Conservation (phyloP, 163 green algal species). For the Scenedesmus sp. region DNA sequence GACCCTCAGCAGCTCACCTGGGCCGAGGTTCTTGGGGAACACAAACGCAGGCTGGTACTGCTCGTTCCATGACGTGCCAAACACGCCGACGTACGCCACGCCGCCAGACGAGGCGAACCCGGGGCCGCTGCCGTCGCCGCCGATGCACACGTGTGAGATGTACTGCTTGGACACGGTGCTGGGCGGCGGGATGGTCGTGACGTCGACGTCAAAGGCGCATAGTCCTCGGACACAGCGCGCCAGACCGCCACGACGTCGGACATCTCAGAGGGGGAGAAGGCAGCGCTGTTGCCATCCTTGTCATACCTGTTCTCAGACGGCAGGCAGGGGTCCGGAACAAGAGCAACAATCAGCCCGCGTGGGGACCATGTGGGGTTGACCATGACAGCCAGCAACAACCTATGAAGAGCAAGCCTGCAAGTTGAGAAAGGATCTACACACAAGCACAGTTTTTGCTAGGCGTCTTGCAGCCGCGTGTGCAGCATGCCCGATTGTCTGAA, state of each 20-base stretch:
- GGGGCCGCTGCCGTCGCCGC: background rate
- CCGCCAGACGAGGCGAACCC: background rate
- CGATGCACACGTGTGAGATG: slow-evolving; percentile 33
- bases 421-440: too few species aligned
- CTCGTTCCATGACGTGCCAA: background rate
- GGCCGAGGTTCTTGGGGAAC: slow-evolving; percentile 31
- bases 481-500: background rate
- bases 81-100: slow-evolving; percentile 33
- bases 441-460: too few species aligned
- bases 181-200: slow-evolving; percentile 29
- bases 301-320: slow-evolving; percentile 7
- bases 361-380: too few species aligned
- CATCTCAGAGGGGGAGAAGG: slow-evolving; percentile 26
- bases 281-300: slow-evolving; percentile 24
- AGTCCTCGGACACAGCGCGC: slow-evolving; percentile 52
- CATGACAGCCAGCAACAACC: too few species aligned
- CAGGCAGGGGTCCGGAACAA: background rate
- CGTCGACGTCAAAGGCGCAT: slow-evolving; percentile 46
- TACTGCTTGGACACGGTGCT: background rate
- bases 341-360: too few species aligned
- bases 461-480: background rate
- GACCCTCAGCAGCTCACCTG: background rate
- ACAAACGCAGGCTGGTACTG: slow-evolving; percentile 48
- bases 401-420: too few species aligned
- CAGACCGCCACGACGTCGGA: slow-evolving; percentile 46